Evolutionary conservation across 1,139 yeast genomes (phyloP).

Genomic region (Suhomyces bokatorum): DNA sequence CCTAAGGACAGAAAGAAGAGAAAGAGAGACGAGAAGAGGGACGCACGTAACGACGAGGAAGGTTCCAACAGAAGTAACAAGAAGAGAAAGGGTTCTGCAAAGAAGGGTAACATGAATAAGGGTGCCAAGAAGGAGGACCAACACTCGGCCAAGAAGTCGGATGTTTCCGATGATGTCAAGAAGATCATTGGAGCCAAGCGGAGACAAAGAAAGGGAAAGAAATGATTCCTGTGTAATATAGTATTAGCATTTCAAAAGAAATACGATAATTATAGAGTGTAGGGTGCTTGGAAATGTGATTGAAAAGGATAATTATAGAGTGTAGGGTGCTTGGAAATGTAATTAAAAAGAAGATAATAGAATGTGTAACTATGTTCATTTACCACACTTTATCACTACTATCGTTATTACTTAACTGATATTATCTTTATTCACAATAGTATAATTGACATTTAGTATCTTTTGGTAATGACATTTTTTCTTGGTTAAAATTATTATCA

Average conservation of each 20-base stretch:
- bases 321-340: too few relatives aligned
- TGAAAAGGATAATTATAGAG: too few relatives aligned
- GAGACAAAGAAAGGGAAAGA: conserved; percentile 58
- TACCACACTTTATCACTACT: too few relatives aligned
- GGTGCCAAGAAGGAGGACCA: conserved; percentile 11
- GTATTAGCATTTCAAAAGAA: conserved; percentile 1
- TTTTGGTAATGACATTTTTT: too few relatives aligned
- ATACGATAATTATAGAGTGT: background rate
- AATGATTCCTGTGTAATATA: conserved; percentile 17
- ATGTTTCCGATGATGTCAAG: conserved; percentile 55
- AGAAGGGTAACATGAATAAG: background rate
- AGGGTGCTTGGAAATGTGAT: too few relatives aligned
- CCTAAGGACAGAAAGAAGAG: conserved; percentile 21
- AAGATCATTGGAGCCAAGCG: conserved; percentile 69
- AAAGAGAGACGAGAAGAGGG: conserved; percentile 25
- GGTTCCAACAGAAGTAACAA: conserved; percentile 25
- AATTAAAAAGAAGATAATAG: too few relatives aligned
- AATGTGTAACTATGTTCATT: too few relatives aligned
- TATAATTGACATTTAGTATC: too few relatives aligned
- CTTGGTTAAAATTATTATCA: too few relatives aligned
- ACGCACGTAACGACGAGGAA: conserved; percentile 15
- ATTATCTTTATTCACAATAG: too few relatives aligned
- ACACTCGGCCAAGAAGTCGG: conserved; percentile 33
- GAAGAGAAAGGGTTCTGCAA: conserved; percentile 11
- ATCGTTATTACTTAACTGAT: too few relatives aligned